phyloP scores from a whole-genome alignment of 331 rosid species.

The Cydonia oblonga region DNA sequence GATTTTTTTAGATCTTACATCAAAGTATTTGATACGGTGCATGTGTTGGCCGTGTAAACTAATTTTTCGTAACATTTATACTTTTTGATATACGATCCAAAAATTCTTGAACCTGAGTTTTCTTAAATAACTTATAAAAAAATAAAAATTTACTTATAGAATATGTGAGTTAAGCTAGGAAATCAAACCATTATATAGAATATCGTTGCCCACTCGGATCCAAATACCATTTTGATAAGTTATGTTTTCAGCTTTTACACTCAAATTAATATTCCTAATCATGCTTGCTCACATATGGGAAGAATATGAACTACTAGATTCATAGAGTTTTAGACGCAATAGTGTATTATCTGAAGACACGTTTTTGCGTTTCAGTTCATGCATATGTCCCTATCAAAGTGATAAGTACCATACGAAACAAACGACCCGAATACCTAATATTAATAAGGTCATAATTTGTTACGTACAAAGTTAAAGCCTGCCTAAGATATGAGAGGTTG shows the following conservation, averaged over 20 bases:
- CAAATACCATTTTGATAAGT: not conserved
- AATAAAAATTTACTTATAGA: too few relatives aligned
- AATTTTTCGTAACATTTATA: too few relatives aligned
- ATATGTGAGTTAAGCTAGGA: too few relatives aligned
- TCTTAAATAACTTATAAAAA: too few relatives aligned
- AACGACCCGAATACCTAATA: not conserved
- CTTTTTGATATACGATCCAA: too few relatives aligned
- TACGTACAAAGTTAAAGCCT: not conserved
- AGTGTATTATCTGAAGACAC: not conserved
- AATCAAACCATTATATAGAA: not conserved
- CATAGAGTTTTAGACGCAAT: not conserved
- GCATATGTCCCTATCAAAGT: not conserved
- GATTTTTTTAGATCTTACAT: too few relatives aligned
- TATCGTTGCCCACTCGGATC: not conserved
- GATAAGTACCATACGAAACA: not conserved
- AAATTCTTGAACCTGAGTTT: too few relatives aligned
- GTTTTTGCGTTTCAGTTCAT: not conserved
- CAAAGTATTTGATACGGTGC: too few relatives aligned
- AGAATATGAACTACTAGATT: not conserved
- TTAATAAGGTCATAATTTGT: not conserved
- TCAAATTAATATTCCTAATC: not conserved
- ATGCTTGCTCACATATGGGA: not conserved
- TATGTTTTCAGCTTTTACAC: not conserved
- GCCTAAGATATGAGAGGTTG: not conserved
- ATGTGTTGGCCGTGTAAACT: too few relatives aligned